Base-by-base conservation (phyloP, 306 rosid species). In the Dalbergia cultrata region DNA sequence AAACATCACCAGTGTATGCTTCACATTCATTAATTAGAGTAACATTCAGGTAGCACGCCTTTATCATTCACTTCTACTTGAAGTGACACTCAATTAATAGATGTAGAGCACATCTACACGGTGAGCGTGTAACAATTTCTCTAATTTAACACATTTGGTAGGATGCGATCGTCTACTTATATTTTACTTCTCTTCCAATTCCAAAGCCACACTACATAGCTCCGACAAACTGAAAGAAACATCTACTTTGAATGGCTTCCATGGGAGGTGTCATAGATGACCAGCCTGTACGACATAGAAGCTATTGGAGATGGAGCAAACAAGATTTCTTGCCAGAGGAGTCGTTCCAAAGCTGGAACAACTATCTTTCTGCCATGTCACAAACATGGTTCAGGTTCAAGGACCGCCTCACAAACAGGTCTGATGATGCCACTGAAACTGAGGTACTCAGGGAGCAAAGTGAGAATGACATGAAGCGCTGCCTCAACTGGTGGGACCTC, bases 261-360 rank as follows among this genome's bases (percentile, higher is more conserved):
- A 41, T 18, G 39, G 44, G 70, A 39, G 57, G 3, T 4, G 41
- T 35, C 39, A 50, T 7, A 17, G 72, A 76, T 75, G 86, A 76
- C 5, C 43, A 35, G 41, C 6, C 82, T 12, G 77, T 57, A 62
- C 85, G 84, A 21, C 76, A 82, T 8, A 89, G 82, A 86, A 82
- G 90, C 13, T 90, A 92, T 50, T 90, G 95, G 95, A 88, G 95
- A 81, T 91, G 93, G 76, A 86, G 89, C 82, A 91, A 89, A 44
- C 88, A 90, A 77, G 97, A 91, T 76, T 91, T 93, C 88, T 75
- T 93, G 14, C 97, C 97, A 11, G 97, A 93, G 26, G 90, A 90
- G 34, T 93, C 98, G 31, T 93, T 93, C 41, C 90, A 93, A 60
- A 91, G 84, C 62, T 90, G 91, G 94, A 84, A 74, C 74, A 79